Evolutionary conservation across 129 eudicot genomes (phyloP).

Genomic region (Chrysanthemum makinoi): DNA sequence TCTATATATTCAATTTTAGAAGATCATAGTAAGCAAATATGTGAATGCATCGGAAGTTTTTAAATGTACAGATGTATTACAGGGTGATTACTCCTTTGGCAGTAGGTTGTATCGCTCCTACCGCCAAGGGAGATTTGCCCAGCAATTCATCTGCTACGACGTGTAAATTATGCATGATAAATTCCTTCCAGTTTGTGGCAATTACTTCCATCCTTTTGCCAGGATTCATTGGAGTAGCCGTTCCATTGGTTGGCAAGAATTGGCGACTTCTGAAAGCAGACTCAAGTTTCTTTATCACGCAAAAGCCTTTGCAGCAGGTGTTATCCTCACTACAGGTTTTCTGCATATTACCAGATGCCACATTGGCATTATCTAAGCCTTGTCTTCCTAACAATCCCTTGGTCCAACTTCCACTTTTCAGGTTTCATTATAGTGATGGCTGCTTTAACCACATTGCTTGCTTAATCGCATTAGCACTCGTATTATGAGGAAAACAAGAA

Average conservation of each 20-base stretch:
- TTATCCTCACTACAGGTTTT: slow-evolving; percentile 22
- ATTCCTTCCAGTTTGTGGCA: too few species aligned
- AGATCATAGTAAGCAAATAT: not conserved
- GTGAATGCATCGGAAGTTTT: not conserved
- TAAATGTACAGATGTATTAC: slow-evolving; percentile 29
- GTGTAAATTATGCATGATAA: not conserved
- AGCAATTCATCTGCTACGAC: slow-evolving; percentile 24
- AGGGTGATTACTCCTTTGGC: slow-evolving; percentile 32
- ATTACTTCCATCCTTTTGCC: slow-evolving; percentile 45
- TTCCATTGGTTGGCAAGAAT: slow-evolving; percentile 49
- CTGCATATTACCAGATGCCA: too few species aligned
- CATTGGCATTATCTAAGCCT: too few species aligned
- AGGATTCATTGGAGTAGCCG: too few species aligned
- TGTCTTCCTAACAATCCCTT: slow-evolving; percentile 60
- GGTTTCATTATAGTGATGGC: slow-evolving; percentile 81
- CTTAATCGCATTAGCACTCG: too few species aligned
- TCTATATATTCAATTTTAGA: slow-evolving; percentile 24
- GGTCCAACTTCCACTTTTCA: slow-evolving; percentile 66
- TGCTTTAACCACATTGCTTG: slow-evolving; percentile 64
- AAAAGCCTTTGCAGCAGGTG: slow-evolving; percentile 56
- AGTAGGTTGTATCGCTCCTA: slow-evolving; percentile 13
- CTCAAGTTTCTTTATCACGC: slow-evolving; percentile 27
- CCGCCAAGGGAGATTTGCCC: slow-evolving; percentile 45
- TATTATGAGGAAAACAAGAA: slow-evolving; percentile 42
- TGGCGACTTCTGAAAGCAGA: slow-evolving; percentile 57